phyloP scores from a whole-genome alignment of 208 protist genomes.

The Crithidia expoeki region DNA sequence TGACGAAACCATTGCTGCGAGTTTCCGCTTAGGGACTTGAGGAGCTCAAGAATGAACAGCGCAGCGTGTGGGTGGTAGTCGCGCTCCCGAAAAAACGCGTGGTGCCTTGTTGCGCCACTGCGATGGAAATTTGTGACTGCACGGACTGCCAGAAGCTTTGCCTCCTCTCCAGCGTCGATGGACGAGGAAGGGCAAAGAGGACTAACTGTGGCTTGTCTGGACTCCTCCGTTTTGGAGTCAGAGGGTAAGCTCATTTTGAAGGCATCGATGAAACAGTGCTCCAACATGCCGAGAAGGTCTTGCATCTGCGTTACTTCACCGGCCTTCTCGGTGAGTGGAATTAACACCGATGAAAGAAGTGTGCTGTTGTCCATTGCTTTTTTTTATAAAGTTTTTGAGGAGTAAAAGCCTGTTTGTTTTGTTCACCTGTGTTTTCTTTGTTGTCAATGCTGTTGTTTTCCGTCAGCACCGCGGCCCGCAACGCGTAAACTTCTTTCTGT shows the following conservation, averaged over 20 bases:
- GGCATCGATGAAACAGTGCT: constrained; percentile 68
- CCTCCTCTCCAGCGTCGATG: constrained; percentile 74
- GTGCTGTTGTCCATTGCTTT: constrained; percentile 2
- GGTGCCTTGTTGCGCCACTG: constrained; percentile 36
- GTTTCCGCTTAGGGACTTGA: constrained; percentile 72
- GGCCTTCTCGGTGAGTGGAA: constrained; percentile 39
- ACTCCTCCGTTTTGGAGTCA: constrained; percentile 7
- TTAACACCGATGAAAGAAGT: constrained; percentile 21
- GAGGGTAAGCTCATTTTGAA: constrained; percentile 39
- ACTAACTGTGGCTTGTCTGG: background rate
- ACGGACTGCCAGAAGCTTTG: constrained; percentile 55
- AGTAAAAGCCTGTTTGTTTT: too few species aligned
- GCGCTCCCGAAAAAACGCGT: constrained; percentile 44
- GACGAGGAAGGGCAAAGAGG: constrained; percentile 21
- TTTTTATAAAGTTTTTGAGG: too few species aligned
- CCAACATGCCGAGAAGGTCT: constrained; percentile 59
- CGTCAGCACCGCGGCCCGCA: too few species aligned
- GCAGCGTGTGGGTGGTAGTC: constrained; percentile 76
- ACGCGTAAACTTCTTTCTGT: too few species aligned
- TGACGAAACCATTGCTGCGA: constrained; percentile 78
- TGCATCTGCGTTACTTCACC: constrained; percentile 47
- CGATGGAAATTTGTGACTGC: constrained; percentile 66
- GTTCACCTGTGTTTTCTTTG: too few species aligned
- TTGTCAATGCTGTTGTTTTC: too few species aligned
- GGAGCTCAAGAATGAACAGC: constrained; percentile 85